Conservation (phyloP, 1,284 basidiomycete genomes). For the Butyriboletus regius region DNA sequence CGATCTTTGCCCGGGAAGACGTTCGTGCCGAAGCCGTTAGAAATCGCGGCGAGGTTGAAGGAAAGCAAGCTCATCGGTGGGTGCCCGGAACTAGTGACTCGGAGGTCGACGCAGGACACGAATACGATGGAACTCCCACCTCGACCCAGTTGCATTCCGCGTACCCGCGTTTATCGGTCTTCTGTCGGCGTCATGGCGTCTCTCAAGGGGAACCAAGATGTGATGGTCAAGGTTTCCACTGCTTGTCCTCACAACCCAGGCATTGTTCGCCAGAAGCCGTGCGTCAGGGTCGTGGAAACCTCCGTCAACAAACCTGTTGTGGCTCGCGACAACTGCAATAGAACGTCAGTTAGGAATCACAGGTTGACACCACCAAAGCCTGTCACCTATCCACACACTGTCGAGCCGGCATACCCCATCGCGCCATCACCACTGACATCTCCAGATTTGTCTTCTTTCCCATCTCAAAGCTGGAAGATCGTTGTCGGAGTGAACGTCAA, state of each 20-base stretch:
- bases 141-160: constrained; percentile 7
- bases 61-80: not conserved
- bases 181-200: not conserved
- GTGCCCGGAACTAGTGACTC: too few relatives aligned
- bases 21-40: not conserved
- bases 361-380: not conserved
- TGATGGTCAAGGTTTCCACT: not conserved
- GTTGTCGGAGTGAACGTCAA: not conserved
- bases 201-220: not conserved
- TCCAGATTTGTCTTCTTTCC: constrained; percentile 2
- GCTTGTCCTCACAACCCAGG: not conserved
- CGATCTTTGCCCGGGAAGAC: not conserved
- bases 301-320: not conserved
- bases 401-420: not conserved
- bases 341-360: not conserved
- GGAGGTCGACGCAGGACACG: not conserved
- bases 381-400: not conserved
- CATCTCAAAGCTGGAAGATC: constrained; percentile 7
- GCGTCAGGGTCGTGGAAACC: not conserved
- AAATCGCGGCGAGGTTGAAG: not conserved
- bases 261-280: not conserved
- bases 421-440: not conserved
- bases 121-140: not conserved
- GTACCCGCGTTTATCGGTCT: not conserved
- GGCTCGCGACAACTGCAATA: not conserved